Conservation (phyloP, 371 early-diverging fungal genomes). For the Mortierella sp. region DNA sequence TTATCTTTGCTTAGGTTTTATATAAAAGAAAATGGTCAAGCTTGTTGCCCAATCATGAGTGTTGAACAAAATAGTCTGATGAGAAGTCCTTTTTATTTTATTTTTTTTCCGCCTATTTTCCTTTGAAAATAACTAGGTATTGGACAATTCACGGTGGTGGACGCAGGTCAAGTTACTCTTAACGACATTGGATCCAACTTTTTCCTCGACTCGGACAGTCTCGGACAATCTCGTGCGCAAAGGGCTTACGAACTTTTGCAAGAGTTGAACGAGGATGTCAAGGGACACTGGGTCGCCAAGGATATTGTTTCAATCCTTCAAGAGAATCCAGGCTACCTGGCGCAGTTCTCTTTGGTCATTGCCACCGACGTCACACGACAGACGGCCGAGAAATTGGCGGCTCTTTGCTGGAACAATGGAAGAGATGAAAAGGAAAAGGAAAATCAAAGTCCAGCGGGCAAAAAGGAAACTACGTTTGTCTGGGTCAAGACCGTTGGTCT, state of each 20-base stretch:
- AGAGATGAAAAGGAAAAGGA: background rate
- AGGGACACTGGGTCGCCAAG: slow-evolving; percentile 58
- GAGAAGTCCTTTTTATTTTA: background rate
- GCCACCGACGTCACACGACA: slow-evolving; percentile 71
- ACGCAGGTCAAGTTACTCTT: slow-evolving; percentile 69
- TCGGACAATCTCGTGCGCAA: slow-evolving; percentile 76
- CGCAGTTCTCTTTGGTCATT: slow-evolving; percentile 78
- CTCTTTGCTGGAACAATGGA: slow-evolving; percentile 62
- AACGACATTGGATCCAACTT: slow-evolving; percentile 88
- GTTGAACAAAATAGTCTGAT: background rate
- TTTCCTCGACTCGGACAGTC: slow-evolving; percentile 75
- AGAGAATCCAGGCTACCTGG: slow-evolving; percentile 68
- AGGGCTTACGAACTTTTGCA: slow-evolving; percentile 70
- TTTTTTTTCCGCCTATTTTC: background rate
- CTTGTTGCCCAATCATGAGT: background rate
- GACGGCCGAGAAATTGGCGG: slow-evolving; percentile 64
- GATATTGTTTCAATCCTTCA: slow-evolving; percentile 58
- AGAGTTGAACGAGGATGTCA: slow-evolving; percentile 91
- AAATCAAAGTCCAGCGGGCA: background rate
- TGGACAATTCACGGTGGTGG: slow-evolving; percentile 87
- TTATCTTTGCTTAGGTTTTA: too few species aligned
- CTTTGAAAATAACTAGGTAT: slow-evolving; percentile 68
- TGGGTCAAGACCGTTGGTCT: slow-evolving; percentile 79
- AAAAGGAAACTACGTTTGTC: slow-evolving; percentile 70
- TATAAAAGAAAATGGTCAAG: background rate